Percentiles rank a stretch among this genome's conserved stretches.
Conservation (phyloP, 2,329 filamentous ascomycete genomes). For the Tolypocladium inflatum region DNA sequence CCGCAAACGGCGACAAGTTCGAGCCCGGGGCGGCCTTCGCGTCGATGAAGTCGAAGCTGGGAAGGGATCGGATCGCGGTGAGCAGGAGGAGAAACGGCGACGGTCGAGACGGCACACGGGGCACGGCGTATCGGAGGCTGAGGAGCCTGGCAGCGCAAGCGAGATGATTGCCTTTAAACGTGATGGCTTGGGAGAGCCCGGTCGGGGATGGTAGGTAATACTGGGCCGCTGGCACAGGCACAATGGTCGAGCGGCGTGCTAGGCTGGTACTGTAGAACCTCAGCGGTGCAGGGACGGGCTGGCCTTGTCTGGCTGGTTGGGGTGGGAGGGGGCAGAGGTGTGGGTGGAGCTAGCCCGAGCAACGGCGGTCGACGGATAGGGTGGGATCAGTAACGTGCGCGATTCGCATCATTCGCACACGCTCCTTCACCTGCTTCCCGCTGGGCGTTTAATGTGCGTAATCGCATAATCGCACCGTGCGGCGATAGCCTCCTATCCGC, state of each 20-base stretch:
- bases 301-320: not conserved
- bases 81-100: constrained; percentile 7
- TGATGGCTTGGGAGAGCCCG: constrained; percentile 26
- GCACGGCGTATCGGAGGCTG: constrained; percentile 33
- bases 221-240: constrained; percentile 7
- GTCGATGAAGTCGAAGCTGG: constrained; percentile 3
- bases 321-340: too few relatives aligned
- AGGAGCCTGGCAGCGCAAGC: constrained; percentile 38
- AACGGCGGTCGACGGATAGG: too few relatives aligned
- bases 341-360: too few relatives aligned
- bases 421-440: too few relatives aligned
- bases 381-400: too few relatives aligned
- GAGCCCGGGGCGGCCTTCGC: not conserved
- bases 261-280: not conserved
- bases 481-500: too few relatives aligned
- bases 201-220: constrained; percentile 18
- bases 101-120: constrained; percentile 3
- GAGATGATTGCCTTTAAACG: constrained; percentile 39
- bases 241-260: not conserved
- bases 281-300: not conserved
- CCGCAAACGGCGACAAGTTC: constrained; percentile 4
- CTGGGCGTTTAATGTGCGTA: too few relatives aligned
- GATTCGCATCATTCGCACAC: too few relatives aligned
- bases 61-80: not conserved
- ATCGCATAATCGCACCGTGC: too few relatives aligned